Base-by-base conservation (phyloP, 169 alveolate species). In the Plasmodium gallinaceum region DNA sequence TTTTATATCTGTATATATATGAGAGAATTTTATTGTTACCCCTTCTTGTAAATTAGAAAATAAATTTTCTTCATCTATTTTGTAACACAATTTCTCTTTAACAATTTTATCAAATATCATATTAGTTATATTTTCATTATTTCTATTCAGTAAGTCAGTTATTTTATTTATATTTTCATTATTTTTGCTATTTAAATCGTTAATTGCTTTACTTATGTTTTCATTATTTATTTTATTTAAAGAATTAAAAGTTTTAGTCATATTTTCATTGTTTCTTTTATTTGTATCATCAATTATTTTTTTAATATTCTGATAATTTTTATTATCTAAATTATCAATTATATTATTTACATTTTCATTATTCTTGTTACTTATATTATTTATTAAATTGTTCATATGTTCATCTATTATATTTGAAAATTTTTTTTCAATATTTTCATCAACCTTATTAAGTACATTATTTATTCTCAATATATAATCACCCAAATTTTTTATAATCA, bases 91-190 rank as follows among this genome's bases (percentile, higher is more conserved):
- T 12, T 37, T 51, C 48, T 60, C 83, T 3, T 71, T 12, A 20
- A 20, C 71, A 22, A 71, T 8, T 24, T n/a, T 71, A 1, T 51
- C 52, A 0, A 71, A 16, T 48, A 71, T 6, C 16, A 16, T 22
- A 37, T 10, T 71, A 18, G 60, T 42, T 7, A 61, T 64, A 58
- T 60, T 22, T 48, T 43, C 64, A 24, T 18, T 74, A 48, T 2
- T 58, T 45, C 12, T 60, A 2, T 51, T 58, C 24, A 61, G 0
- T 20, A 43, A 14, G 6, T 74, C 74, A 48, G 52, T 20, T 24
- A 64, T 74, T 46, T 24, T 57, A n/a, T 74, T 48, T 24, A 43
- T 64, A 42, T 16, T 39, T 18, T 45, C 37, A 10, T 74, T 37
- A 12, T 32, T 22, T 20, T 52, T 7, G n/a, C n/a, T n/a, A 18